Conservation (phyloP, 495 filamentous ascomycete species). For the Penicillium pancosmium region DNA sequence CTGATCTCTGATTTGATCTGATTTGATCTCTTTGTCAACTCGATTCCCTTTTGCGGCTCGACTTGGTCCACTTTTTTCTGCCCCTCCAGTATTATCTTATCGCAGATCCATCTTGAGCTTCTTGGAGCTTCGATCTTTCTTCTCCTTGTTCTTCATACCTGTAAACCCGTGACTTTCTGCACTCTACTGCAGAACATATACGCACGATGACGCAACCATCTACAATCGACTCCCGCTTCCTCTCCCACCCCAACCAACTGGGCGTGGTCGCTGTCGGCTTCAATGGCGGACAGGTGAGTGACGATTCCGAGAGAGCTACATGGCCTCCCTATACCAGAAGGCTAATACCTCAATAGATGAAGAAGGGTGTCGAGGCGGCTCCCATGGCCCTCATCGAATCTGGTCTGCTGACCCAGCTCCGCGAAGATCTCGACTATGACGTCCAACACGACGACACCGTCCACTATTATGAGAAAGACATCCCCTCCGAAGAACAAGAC, state of each 20-base stretch:
- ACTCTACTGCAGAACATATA: constrained; percentile 3
- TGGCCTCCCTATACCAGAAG: background rate
- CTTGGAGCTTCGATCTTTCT: constrained; percentile 12
- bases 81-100: constrained; percentile 32
- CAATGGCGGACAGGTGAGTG: constrained; percentile 87
- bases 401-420: constrained; percentile 82
- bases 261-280: constrained; percentile 96
- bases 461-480: constrained; percentile 77
- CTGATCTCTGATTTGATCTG: background rate
- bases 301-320: background rate
- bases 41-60: background rate
- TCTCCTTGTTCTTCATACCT: background rate
- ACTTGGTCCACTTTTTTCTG: constrained; percentile 20
- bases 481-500: constrained; percentile 62
- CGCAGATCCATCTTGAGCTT: constrained; percentile 18
- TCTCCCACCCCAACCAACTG: constrained; percentile 73
- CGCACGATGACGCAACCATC: constrained; percentile 66
- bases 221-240: constrained; percentile 79
- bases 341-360: constrained; percentile 59
- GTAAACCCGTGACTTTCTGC: background rate
- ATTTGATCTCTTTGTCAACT: constrained; percentile 6
- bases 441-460: constrained; percentile 83
- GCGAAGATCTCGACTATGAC: constrained; percentile 82
- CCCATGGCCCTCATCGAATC: constrained; percentile 88
- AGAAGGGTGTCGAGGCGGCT: constrained; percentile 89